Evolutionary conservation across 768 basidiomycete species (phyloP).

Genomic region (Porpolomopsis calyptriformis): DNA sequence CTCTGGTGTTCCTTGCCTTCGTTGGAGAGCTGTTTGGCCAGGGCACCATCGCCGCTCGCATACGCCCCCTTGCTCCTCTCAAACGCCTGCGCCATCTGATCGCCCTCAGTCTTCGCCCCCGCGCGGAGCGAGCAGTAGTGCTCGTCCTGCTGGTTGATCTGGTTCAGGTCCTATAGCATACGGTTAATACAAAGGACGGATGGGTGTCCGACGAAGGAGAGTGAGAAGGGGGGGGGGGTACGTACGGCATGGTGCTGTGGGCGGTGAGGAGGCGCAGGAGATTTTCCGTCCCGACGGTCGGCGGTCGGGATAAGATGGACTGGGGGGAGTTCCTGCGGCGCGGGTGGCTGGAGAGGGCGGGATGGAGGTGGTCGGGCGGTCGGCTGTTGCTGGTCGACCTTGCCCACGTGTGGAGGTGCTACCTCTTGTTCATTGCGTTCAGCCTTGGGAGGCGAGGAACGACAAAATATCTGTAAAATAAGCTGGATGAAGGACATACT

Average conservation of each 20-base stretch:
- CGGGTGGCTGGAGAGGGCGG: background rate
- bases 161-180: constrained; percentile 38
- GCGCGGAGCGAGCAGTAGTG: constrained; percentile 63
- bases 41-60: constrained; percentile 55
- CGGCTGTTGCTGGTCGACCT: background rate
- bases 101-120: constrained; percentile 69
- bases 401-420: background rate
- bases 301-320: background rate
- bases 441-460: background rate
- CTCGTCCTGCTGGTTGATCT: constrained; percentile 56
- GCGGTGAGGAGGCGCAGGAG: background rate
- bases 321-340: background rate
- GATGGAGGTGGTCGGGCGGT: background rate
- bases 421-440: background rate
- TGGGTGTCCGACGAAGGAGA: too few species aligned
- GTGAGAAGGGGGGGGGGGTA: background rate
- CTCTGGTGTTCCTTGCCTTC: constrained; percentile 71
- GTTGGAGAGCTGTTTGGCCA: constrained; percentile 72
- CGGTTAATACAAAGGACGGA: too few species aligned
- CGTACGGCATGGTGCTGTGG: background rate
- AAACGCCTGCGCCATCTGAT: constrained; percentile 63
- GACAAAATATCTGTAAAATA: background rate
- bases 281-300: background rate
- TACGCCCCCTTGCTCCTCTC: constrained; percentile 72
- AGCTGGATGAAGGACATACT: background rate